phyloP scores from a whole-genome alignment of 805 yeast genomes.

The Priceomyces medius region DNA sequence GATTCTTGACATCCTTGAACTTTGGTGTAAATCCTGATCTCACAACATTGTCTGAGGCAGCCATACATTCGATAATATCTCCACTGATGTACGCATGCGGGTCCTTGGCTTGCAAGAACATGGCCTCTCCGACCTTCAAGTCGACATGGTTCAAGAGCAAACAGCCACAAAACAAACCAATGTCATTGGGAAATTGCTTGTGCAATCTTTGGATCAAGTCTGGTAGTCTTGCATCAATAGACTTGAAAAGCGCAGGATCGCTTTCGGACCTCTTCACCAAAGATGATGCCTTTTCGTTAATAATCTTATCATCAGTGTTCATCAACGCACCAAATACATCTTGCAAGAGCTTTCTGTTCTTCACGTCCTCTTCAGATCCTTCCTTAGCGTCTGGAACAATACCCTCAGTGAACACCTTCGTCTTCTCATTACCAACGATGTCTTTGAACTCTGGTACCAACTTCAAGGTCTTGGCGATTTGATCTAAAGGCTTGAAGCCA shows the following conservation, averaged over 20 bases:
- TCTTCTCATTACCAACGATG: slow-evolving; percentile 63
- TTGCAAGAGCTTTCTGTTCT: slow-evolving; percentile 68
- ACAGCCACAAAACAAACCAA: slow-evolving; percentile 96
- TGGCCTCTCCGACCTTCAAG: slow-evolving; percentile 87
- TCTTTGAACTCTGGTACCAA: slow-evolving; percentile 74
- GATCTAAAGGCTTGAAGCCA: slow-evolving; percentile 89
- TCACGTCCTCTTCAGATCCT: slow-evolving; percentile 53
- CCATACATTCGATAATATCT: slow-evolving; percentile 99
- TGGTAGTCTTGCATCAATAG: slow-evolving; percentile 53
- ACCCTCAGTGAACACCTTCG: slow-evolving; percentile 51
- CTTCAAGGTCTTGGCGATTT: slow-evolving; percentile 66
- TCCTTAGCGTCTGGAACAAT: slow-evolving; percentile 43
- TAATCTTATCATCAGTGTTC: slow-evolving; percentile 67
- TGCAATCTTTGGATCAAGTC: slow-evolving; percentile 74
- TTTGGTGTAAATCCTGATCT: slow-evolving; percentile 99
- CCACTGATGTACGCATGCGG: slow-evolving; percentile 98
- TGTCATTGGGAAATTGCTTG: slow-evolving; percentile 87
- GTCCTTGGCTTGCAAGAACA: slow-evolving; percentile 93
- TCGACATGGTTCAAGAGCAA: slow-evolving; percentile 84
- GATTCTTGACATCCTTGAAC: slow-evolving; percentile 89
- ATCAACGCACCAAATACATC: slow-evolving; percentile 77
- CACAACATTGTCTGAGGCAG: slow-evolving; percentile 97
- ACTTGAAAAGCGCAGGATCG: slow-evolving; percentile 58
- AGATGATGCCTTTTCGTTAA: slow-evolving; percentile 56
- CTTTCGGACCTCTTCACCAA: slow-evolving; percentile 64